A percentile compares a stretch with the other conserved stretches of the same genome.
Evolutionary conservation across 305 asterid species (phyloP).

Genomic region (Fraxinus nigra): DNA sequence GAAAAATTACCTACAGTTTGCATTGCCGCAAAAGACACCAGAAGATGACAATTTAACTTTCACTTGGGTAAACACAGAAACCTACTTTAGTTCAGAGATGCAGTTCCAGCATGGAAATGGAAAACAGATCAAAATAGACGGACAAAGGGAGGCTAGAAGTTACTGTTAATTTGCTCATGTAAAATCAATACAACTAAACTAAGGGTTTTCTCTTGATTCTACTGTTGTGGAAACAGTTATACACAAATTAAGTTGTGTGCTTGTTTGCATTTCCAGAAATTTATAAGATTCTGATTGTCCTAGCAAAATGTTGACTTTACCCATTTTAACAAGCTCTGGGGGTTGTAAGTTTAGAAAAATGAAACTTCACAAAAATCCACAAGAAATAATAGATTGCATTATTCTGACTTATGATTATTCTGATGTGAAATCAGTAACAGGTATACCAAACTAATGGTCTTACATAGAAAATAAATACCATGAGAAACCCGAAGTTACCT

Average conservation of each 20-base stretch:
- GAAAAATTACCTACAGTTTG: not conserved
- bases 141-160: not conserved
- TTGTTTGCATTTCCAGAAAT: constrained; percentile 1
- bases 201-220: not conserved
- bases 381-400: not conserved
- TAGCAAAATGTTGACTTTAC: not conserved
- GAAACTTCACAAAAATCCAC: not conserved
- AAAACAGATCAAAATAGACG: not conserved
- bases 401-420: not conserved
- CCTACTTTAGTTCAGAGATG: not conserved
- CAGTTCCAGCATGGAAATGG: constrained; percentile 2
- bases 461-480: constrained; percentile 11
- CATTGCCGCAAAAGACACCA: not conserved
- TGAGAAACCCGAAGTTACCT: constrained; percentile 47
- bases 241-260: not conserved
- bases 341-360: not conserved
- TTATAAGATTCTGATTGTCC: not conserved
- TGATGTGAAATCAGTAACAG: constrained; percentile 4
- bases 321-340: not conserved
- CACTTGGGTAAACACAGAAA: not conserved
- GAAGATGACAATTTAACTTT: not conserved
- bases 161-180: not conserved
- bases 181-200: not conserved
- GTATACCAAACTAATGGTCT: constrained; percentile 13
- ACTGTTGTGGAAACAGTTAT: not conserved